phyloP scores from a whole-genome alignment of 192 early-diverging fungal species.

The Dissophora ornata region DNA sequence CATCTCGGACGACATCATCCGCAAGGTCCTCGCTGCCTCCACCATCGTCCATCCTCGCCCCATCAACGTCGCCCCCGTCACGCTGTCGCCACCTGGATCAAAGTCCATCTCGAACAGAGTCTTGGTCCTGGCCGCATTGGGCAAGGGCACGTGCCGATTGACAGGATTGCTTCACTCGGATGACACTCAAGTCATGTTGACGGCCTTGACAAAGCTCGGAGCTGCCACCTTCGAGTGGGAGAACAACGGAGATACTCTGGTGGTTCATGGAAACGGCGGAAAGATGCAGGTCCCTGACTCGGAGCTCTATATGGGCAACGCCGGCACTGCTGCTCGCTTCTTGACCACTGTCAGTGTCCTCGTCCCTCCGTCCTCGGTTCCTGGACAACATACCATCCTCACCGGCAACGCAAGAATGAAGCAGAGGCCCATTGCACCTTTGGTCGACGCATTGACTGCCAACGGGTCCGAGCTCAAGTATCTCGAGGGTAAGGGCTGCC shows the following conservation, averaged over 20 bases:
- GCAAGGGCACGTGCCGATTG: slow-evolving; percentile 81
- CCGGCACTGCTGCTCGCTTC: slow-evolving; percentile 97
- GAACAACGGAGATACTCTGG: slow-evolving; percentile 89
- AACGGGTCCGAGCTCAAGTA: slow-evolving; percentile 88
- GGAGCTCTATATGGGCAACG: slow-evolving; percentile 96
- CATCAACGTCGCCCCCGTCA: slow-evolving; percentile 55
- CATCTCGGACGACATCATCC: slow-evolving; percentile 87
- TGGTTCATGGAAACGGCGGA: slow-evolving; percentile 86
- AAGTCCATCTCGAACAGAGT: slow-evolving; percentile 99
- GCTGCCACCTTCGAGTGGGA: slow-evolving; percentile 92
- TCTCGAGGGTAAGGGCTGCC: slow-evolving; percentile 81
- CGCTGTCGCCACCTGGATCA: slow-evolving; percentile 86
- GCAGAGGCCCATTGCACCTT: slow-evolving; percentile 91
- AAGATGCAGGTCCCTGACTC: slow-evolving; percentile 74
- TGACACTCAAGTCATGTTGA: slow-evolving; percentile 97
- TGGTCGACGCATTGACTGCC: slow-evolving; percentile 83
- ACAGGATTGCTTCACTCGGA: slow-evolving; percentile 94
- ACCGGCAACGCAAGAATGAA: slow-evolving; percentile 99
- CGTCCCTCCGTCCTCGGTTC: slow-evolving; percentile 58
- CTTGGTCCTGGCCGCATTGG: slow-evolving; percentile 90
- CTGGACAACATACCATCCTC: slow-evolving; percentile 67
- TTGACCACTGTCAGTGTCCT: slow-evolving; percentile 88
- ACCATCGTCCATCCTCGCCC: slow-evolving; percentile 70
- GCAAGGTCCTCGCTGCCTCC: slow-evolving; percentile 82
- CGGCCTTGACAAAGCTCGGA: slow-evolving; percentile 88